phyloP scores from a whole-genome alignment of 352 stramenopile genomes.

The Phytophthora nicotianae region DNA sequence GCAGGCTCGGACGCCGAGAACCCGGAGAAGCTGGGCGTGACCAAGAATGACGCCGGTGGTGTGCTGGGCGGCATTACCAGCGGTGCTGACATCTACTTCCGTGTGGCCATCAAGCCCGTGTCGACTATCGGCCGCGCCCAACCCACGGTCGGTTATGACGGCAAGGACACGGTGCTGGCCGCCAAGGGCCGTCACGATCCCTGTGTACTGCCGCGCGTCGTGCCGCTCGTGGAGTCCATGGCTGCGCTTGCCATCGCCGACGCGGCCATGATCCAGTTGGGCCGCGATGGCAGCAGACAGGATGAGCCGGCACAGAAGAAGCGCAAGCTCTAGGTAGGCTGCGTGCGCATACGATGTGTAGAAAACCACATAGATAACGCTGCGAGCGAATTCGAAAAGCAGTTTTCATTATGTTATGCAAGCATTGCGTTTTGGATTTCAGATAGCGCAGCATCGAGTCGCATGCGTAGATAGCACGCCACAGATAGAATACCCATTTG shows the following conservation, averaged over 20 bases:
- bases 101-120: conserved; percentile 99
- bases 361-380: conserved; percentile 35
- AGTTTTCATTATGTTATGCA: conserved; percentile 37
- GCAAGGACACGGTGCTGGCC: conserved; percentile 94
- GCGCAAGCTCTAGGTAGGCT: conserved; percentile 49
- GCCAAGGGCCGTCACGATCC: conserved; percentile 98
- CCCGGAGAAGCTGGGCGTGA: conserved; percentile 71
- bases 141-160: conserved; percentile 94
- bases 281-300: conserved; percentile 78
- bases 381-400: conserved; percentile 25
- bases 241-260: conserved; percentile 96
- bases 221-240: conserved; percentile 99
- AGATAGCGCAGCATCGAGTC: not conserved
- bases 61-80: conserved; percentile 99
- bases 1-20: conserved; percentile 38
- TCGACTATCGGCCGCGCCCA: conserved; percentile 98
- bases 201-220: conserved; percentile 96
- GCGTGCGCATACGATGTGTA: conserved; percentile 2
- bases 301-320: conserved; percentile 64
- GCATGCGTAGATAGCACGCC: not conserved
- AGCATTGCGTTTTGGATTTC: conserved; percentile 2
- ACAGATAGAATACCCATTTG: too few relatives aligned
- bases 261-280: conserved; percentile 95
- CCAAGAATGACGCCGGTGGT: conserved; percentile 92
- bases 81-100: conserved; percentile 98